A percentile compares a stretch with the other conserved stretches of the same genome.
Conservation (phyloP, 2,329 filamentous ascomycete species). For the Talaromyces sp. region DNA sequence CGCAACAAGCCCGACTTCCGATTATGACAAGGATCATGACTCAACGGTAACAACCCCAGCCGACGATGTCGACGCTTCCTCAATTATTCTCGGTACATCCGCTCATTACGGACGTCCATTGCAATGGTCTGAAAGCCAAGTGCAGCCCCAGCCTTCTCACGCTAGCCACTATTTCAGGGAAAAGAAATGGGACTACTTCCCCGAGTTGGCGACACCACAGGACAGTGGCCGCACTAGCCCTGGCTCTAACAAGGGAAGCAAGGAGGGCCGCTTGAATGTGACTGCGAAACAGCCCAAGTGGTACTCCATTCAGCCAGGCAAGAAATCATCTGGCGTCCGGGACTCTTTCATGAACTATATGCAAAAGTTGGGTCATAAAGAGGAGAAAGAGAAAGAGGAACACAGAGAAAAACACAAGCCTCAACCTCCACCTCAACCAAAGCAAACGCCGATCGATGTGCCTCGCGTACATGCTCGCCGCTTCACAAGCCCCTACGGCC, state of each 20-base stretch:
- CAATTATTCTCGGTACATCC: constrained; percentile 25
- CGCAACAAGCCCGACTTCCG: constrained; percentile 3
- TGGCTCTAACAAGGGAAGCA: constrained; percentile 20
- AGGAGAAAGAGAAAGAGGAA: constrained; percentile 25
- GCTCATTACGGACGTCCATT: constrained; percentile 29
- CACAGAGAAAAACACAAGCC: constrained; percentile 9
- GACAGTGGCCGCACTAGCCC: constrained; percentile 14
- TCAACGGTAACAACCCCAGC: constrained; percentile 14
- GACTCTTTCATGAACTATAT: constrained; percentile 41
- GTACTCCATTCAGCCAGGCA: constrained; percentile 20
- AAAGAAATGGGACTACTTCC: constrained; percentile 47
- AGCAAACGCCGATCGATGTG: constrained; percentile 13
- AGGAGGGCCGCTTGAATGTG: constrained; percentile 26
- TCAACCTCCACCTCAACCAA: constrained; percentile 5
- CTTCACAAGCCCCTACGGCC: not conserved
- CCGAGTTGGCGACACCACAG: constrained; percentile 36
- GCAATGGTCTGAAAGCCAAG: constrained; percentile 23
- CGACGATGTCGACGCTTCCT: constrained; percentile 1
- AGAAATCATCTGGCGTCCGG: constrained; percentile 30
- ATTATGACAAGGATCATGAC: constrained; percentile 7
- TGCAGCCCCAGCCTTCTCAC: constrained; percentile 8
- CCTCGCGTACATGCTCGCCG: constrained; percentile 5
- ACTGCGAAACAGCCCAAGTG: constrained; percentile 26
- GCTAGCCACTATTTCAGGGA: constrained; percentile 43
- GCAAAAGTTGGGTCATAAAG: constrained; percentile 30